A percentile compares a stretch with the other conserved stretches of the same genome.
phyloP scores from a whole-genome alignment of 306 rosid species.

The Carpinus viminea region DNA sequence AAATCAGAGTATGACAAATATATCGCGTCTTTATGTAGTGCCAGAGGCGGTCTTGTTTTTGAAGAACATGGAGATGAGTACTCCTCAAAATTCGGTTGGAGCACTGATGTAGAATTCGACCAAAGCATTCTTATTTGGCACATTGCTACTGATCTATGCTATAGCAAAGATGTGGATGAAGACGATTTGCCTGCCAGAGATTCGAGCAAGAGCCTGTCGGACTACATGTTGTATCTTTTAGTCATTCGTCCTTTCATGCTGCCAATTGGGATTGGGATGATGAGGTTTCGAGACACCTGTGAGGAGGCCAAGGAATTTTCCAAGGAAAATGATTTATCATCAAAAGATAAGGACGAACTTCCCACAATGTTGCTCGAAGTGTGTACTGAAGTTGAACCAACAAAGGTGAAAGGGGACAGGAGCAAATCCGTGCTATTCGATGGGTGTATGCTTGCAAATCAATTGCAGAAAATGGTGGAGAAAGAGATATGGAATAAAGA shows the following conservation, averaged over 20 bases:
- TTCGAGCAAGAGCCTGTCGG: not conserved
- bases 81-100: not conserved
- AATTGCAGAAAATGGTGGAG: conserved; percentile 1
- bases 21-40: not conserved
- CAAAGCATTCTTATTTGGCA: not conserved
- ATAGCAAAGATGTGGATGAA: not conserved
- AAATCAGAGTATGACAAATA: no score
- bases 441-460: conserved; percentile 7
- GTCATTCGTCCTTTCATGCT: conserved; percentile 9
- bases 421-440: conserved; percentile 7
- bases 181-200: not conserved
- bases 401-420: not conserved
- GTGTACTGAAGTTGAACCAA: not conserved
- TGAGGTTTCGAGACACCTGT: conserved; percentile 6
- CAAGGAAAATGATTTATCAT: not conserved
- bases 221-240: conserved; percentile 9
- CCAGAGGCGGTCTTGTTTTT: not conserved
- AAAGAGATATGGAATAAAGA: not conserved
- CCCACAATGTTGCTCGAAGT: not conserved
- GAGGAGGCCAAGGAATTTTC: conserved; percentile 3
- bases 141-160: conserved; percentile 4
- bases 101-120: not conserved
- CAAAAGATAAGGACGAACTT: not conserved
- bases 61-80: no score
- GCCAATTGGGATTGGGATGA: conserved; percentile 9